A percentile compares a stretch with the other conserved stretches of the same genome.
Conservation (phyloP, 2,329 filamentous ascomycete genomes). For the Cladophialophora immunda region DNA sequence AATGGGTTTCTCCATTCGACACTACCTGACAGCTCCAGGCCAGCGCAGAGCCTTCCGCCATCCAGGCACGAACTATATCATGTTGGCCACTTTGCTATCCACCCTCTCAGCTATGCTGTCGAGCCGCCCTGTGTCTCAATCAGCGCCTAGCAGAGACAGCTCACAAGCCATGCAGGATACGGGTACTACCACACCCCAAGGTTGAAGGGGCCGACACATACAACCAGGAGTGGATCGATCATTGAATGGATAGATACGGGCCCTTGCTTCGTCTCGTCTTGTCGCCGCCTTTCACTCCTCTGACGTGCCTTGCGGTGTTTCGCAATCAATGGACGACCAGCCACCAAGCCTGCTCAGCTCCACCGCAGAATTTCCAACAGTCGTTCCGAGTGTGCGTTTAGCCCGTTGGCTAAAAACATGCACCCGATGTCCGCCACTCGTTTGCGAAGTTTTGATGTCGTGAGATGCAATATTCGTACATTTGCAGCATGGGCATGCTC, state of each 20-base stretch:
- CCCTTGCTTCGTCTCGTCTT: background rate
- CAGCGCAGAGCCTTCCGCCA: background rate
- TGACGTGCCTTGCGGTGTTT: background rate
- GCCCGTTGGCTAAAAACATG: background rate
- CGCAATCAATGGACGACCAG: background rate
- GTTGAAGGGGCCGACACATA: background rate
- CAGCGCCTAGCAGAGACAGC: background rate
- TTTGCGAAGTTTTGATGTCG: background rate
- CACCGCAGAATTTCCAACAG: slow-evolving; percentile 14
- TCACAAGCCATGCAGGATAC: background rate
- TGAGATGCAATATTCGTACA: slow-evolving; percentile 13
- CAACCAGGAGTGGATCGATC: background rate
- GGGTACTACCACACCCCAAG: background rate
- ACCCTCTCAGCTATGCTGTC: background rate
- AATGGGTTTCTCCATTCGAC: background rate
- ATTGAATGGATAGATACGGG: background rate
- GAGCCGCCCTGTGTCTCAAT: background rate
- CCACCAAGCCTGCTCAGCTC: background rate
- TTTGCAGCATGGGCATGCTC: background rate
- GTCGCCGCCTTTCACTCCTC: background rate
- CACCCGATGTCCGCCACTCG: background rate
- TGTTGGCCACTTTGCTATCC: background rate
- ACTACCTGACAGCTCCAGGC: background rate
- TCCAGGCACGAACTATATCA: background rate
- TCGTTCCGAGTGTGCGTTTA: background rate